phyloP scores from a whole-genome alignment of 202 grass and related monocot genomes.

The Schoenoplectus tabernaemontani region DNA sequence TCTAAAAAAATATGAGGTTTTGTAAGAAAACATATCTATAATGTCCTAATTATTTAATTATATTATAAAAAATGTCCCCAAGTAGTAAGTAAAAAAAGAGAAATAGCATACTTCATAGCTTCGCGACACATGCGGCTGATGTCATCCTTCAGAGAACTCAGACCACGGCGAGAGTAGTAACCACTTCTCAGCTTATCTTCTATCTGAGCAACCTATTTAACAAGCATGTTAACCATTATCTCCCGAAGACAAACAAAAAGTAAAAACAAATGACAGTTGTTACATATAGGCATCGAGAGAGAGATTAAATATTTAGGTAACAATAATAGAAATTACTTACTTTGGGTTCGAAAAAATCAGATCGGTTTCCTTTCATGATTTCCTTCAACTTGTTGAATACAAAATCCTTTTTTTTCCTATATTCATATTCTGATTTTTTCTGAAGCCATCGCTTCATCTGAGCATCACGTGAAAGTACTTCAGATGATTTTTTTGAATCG shows the following conservation, averaged over 20 bases:
- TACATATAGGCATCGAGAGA: not conserved
- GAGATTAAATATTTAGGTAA: constrained; percentile 16
- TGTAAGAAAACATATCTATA: constrained; percentile 29
- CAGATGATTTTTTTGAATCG: constrained; percentile 91
- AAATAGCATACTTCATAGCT: constrained; percentile 72
- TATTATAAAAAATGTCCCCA: constrained; percentile 1
- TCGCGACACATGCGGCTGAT: constrained; percentile 94
- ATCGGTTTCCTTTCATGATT: constrained; percentile 82
- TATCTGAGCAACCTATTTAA: constrained; percentile 81
- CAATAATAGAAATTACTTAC: constrained; percentile 30
- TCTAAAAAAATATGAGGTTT: constrained; percentile 39
- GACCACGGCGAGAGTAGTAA: constrained; percentile 86
- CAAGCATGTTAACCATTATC: not conserved
- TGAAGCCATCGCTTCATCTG: constrained; percentile 93
- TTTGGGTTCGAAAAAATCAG: constrained; percentile 79
- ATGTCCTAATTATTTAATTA: constrained; percentile 14
- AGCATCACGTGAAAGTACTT: constrained; percentile 86
- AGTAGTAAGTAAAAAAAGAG: not conserved
- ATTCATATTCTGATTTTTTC: constrained; percentile 72
- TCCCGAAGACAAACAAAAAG: not conserved
- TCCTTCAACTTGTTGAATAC: constrained; percentile 64
- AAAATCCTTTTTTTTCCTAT: constrained; percentile 81
- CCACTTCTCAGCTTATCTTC: constrained; percentile 86
- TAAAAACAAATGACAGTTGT: constrained; percentile 1
- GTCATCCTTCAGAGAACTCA: constrained; percentile 83